phyloP scores from a whole-genome alignment of 345 rosid species.

The Populus tremula region DNA sequence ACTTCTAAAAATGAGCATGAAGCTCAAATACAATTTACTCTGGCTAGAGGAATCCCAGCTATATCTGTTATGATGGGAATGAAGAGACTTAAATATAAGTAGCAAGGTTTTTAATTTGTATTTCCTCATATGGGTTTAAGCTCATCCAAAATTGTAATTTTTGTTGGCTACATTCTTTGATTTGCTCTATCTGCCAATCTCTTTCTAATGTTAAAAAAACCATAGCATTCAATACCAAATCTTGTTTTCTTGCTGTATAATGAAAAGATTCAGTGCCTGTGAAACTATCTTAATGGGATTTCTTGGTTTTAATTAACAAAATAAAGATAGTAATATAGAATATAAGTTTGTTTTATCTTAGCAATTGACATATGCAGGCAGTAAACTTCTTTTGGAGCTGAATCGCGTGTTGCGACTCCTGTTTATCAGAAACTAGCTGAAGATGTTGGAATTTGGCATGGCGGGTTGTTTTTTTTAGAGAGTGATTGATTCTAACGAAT shows the following conservation, averaged over 20 bases:
- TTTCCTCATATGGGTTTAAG: background rate
- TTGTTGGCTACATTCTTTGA: background rate
- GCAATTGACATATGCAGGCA: constrained; percentile 43
- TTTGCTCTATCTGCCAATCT: background rate
- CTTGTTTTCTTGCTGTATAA: no score
- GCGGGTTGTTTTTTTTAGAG: constrained; percentile 31
- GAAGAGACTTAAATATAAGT: constrained; percentile 25
- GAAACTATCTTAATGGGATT: background rate
- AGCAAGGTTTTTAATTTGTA: constrained; percentile 50
- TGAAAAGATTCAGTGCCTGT: no score
- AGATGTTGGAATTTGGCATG: constrained; percentile 88
- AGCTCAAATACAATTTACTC: constrained; percentile 96
- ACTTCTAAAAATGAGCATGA: constrained; percentile 88
- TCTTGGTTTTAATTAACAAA: background rate
- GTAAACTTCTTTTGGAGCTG: constrained; percentile 86
- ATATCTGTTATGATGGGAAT: constrained; percentile 99
- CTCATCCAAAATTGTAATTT: background rate
- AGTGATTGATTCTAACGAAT: constrained; percentile 20
- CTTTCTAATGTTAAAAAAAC: background rate
- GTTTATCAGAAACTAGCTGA: constrained; percentile 74
- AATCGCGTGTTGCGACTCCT: constrained; percentile 82
- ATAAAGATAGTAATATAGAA: background rate
- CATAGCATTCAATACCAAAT: no score
- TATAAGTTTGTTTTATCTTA: background rate
- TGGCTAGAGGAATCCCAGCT: constrained; percentile 96